Percentiles rank a stretch among this genome's conserved stretches.
Evolutionary conservation across 352 stramenopile genomes (phyloP).

Genomic region (Pythium periplocum): DNA sequence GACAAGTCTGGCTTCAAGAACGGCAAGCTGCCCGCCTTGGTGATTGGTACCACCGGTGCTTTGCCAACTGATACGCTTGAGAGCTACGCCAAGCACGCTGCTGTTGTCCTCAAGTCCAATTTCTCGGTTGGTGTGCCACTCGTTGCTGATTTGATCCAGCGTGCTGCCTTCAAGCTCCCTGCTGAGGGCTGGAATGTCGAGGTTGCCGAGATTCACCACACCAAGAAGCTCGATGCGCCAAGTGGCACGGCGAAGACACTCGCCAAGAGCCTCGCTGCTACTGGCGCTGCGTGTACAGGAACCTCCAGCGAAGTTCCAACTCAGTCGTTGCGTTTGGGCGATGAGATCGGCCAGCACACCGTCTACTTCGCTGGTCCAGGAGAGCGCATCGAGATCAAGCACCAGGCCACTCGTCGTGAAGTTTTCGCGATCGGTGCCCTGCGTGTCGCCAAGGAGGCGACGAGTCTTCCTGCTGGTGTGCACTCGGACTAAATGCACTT

Average conservation of each 20-base stretch:
- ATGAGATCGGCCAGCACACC: constrained; percentile 81
- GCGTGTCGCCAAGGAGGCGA: constrained; percentile 52
- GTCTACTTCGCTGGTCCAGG: constrained; percentile 72
- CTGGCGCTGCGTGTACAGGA: constrained; percentile 48
- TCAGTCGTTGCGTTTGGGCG: constrained; percentile 70
- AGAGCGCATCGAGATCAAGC: constrained; percentile 82
- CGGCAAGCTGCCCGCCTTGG: constrained; percentile 60
- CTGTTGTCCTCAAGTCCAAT: constrained; percentile 76
- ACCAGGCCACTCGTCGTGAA: constrained; percentile 72
- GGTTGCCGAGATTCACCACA: constrained; percentile 82
- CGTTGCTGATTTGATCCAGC: constrained; percentile 65
- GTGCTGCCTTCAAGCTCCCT: constrained; percentile 70
- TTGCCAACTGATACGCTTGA: constrained; percentile 53
- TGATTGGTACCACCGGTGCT: constrained; percentile 70
- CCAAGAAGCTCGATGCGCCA: constrained; percentile 80
- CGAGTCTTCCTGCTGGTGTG: constrained; percentile 38
- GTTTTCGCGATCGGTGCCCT: constrained; percentile 80
- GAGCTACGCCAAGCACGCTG: constrained; percentile 45
- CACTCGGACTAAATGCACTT: constrained; percentile 15
- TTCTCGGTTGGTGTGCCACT: constrained; percentile 83
- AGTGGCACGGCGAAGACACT: constrained; percentile 79
- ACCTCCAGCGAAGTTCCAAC: constrained; percentile 39
- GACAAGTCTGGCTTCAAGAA: constrained; percentile 53
- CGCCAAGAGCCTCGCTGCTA: constrained; percentile 56
- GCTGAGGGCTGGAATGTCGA: constrained; percentile 75